Percentiles rank a stretch among this genome's conserved stretches.
Conservation (phyloP, 1,284 basidiomycete genomes). For the Ceratobasidium sp. region DNA sequence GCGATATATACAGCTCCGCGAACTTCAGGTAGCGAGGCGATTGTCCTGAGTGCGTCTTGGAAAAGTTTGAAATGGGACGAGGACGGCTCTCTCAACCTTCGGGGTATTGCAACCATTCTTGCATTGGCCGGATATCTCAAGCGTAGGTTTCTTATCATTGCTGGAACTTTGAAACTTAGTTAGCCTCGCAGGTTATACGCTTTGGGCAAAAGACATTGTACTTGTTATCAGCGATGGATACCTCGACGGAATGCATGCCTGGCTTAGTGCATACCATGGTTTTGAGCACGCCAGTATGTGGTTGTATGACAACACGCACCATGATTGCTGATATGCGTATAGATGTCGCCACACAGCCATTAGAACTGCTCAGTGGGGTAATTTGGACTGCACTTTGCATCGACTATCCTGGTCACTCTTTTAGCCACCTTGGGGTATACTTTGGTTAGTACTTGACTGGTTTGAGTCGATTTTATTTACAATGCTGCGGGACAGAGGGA, state of each 20-base stretch:
- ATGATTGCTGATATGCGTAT: background rate
- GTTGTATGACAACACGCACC: background rate
- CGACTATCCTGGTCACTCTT: constrained; percentile 96
- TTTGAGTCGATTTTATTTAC: background rate
- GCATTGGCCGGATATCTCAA: constrained; percentile 83
- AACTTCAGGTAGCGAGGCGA: constrained; percentile 86
- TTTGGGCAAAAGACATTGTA: constrained; percentile 94
- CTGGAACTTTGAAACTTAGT: constrained; percentile 30
- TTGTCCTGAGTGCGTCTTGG: constrained; percentile 91
- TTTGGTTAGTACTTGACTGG: constrained; percentile 66
- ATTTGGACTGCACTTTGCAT: constrained; percentile 96
- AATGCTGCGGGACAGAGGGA: constrained; percentile 69
- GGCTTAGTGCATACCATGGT: constrained; percentile 84
- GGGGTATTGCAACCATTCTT: constrained; percentile 85
- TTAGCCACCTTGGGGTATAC: constrained; percentile 90
- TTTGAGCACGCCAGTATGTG: constrained; percentile 67
- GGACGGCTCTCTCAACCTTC: constrained; percentile 72
- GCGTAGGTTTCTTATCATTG: constrained; percentile 58
- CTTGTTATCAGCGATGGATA: constrained; percentile 91
- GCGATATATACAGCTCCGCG: constrained; percentile 83
- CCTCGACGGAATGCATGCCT: constrained; percentile 91
- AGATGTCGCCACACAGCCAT: constrained; percentile 54
- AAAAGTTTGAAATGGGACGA: constrained; percentile 59
- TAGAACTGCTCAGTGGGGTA: constrained; percentile 69
- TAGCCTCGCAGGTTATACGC: constrained; percentile 69